Base-by-base conservation (phyloP, 1,284 basidiomycete genomes). In the Cryptococcus sp. region DNA sequence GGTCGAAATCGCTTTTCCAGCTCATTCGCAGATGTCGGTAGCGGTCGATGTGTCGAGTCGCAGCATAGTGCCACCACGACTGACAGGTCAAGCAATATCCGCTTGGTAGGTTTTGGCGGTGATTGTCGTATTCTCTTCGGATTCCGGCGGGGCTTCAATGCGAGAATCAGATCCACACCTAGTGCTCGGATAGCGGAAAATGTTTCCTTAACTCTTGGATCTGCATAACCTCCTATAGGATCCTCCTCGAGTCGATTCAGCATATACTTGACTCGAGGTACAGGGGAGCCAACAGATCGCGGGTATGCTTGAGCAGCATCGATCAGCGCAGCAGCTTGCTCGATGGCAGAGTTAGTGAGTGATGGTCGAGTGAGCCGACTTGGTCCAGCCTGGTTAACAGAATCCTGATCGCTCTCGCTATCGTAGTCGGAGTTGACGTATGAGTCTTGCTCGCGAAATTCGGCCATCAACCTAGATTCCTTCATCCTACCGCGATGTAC, bases 41-140 rank as follows among this genome's bases (percentile, higher is more conserved):
- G 79, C 0, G 83, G 80, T 0, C 86, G 80, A 72, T 93, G 91
- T 0, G 89, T 87, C 50, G 90, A 84, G 66, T 93, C 90, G 23
- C 89, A 91, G 40, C 89, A 84, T 26, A 93, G 82, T 0, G 91
- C 91, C 52, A 93, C 88, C 52, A 93, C 82, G 1, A 88, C 82
- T 0, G 89, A 91, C 8, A 93, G 80, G 72, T 93, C 91, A 38
- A 92, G 81, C 62, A 91, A 88, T 72, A 93, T 81, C 44, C 81
- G 79, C 3, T 66, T 61, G 0, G 86, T 88, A 0, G 89, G 87
- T 26, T 71, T 47, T 10, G 83, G 61, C 1, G 46, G 46, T 5
- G 40, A 20, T 17, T 25, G 39, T 0, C 37, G 47, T 8, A 34
- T 13, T 19, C 55, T 22, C 5, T 52, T 44, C 13, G 56, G 46